phyloP scores from a whole-genome alignment of 495 filamentous ascomycete species.

The Barbatosphaeria neglecta region DNA sequence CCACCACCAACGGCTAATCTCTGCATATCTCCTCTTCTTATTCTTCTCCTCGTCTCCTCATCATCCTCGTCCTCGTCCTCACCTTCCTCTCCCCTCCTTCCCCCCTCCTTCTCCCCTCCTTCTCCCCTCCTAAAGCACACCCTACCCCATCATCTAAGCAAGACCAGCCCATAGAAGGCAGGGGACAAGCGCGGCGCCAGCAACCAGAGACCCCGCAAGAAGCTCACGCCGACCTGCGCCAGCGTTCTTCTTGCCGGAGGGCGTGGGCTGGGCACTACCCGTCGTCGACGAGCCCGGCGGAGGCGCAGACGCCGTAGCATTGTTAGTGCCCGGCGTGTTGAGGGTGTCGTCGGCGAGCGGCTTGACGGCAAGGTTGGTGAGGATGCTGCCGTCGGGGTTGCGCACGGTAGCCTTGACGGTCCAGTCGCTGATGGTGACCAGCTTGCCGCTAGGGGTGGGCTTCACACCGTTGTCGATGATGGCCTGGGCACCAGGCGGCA shows the following conservation, averaged over 20 bases:
- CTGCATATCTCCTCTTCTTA: too few species aligned
- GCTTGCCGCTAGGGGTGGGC: constrained; percentile 25
- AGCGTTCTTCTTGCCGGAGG: constrained; percentile 5
- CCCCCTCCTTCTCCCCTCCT: not conserved
- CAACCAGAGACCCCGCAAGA: not conserved
- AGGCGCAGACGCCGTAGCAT: not conserved
- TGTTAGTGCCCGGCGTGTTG: constrained; percentile 13
- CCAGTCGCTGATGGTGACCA: constrained; percentile 29
- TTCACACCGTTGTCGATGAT: constrained; percentile 45
- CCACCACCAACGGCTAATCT: too few species aligned
- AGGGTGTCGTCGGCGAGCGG: constrained; percentile 25
- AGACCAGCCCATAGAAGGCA: not conserved
- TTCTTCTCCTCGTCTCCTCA: not conserved
- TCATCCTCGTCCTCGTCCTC: not conserved
- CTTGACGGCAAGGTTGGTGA: constrained; percentile 28
- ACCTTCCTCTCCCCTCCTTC: not conserved
- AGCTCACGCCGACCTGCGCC: not conserved
- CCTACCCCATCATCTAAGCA: not conserved
- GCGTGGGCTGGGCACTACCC: not conserved
- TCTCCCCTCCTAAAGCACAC: not conserved
- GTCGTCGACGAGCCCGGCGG: constrained; percentile 4
- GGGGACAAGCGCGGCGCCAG: not conserved
- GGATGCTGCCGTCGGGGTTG: constrained; percentile 23
- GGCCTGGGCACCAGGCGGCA: constrained; percentile 28
- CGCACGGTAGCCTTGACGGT: constrained; percentile 25